phyloP scores from a whole-genome alignment of 1,139 yeast genomes.

The Geotrichum reessii region DNA sequence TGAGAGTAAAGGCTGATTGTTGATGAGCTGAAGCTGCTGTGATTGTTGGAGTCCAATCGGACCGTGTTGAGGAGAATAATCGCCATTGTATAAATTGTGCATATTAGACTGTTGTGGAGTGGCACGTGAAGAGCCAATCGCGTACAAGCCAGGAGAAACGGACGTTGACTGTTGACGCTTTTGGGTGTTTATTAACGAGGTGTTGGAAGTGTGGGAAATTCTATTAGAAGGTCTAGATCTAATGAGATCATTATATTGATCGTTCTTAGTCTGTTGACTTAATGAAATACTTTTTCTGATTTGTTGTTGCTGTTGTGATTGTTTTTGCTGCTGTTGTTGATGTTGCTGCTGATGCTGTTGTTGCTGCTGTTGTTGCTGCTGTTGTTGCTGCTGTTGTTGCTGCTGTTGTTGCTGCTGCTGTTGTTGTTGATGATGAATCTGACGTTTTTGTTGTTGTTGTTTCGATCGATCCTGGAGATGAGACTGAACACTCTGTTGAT shows the following conservation, averaged over 20 bases:
- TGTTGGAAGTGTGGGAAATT: slow-evolving; percentile 1
- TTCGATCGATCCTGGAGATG: slow-evolving; percentile 17
- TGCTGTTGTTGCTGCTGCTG: slow-evolving; percentile 20
- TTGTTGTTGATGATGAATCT: slow-evolving; percentile 10
- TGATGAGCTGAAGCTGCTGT: slow-evolving; percentile 11
- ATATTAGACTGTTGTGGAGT: background rate
- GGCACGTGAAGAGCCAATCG: slow-evolving; percentile 7
- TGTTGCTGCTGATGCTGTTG: slow-evolving; percentile 21
- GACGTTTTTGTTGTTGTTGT: slow-evolving; percentile 14
- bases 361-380: slow-evolving; percentile 21
- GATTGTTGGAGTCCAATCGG: slow-evolving; percentile 1
- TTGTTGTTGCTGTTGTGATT: slow-evolving; percentile 11
- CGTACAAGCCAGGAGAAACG: slow-evolving; percentile 11
- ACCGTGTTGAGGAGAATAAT: slow-evolving; percentile 3
- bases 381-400: slow-evolving; percentile 20
- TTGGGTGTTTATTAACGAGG: slow-evolving; percentile 1
- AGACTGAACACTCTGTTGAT: slow-evolving; percentile 9
- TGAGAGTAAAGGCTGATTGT: slow-evolving; percentile 16
- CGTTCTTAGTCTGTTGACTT: background rate
- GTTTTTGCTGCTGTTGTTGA: slow-evolving; percentile 8
- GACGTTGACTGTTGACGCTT: slow-evolving; percentile 5
- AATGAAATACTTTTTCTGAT: slow-evolving; percentile 1
- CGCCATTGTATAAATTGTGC: background rate
- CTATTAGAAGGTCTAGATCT: slow-evolving; percentile 5
- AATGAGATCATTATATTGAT: background rate